A percentile compares a stretch with the other conserved stretches of the same genome.
phyloP scores from a whole-genome alignment of 139 green algal genomes.

The Coelastrella sp. region DNA sequence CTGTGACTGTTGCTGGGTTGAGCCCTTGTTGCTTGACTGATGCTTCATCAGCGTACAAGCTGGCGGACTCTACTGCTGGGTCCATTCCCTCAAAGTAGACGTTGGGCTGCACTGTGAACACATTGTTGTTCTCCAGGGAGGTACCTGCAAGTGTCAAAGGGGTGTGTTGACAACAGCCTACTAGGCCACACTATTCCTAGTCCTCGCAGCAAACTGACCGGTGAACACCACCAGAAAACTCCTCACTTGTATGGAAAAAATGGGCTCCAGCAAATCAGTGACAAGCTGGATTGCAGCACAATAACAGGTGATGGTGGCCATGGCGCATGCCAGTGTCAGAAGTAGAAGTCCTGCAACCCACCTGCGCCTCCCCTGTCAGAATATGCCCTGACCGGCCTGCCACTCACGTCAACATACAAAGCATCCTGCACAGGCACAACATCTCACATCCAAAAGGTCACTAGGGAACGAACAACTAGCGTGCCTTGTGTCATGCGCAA shows the following conservation, averaged over 20 bases:
- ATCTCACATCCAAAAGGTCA: no score
- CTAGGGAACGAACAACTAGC: background rate
- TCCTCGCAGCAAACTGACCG: no score
- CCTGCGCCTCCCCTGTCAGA: conserved; percentile 39
- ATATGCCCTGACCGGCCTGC: background rate
- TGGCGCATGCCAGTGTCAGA: background rate
- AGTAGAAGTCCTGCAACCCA: conserved; percentile 11
- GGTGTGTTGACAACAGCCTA: background rate
- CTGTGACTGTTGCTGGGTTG: conserved; percentile 60
- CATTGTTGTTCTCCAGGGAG: conserved; percentile 95
- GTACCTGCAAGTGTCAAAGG: conserved; percentile 61
- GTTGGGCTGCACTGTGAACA: conserved; percentile 86
- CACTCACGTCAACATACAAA: conserved; percentile 74
- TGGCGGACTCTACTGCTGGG: conserved; percentile 54
- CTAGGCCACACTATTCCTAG: no score
- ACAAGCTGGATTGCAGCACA: no score
- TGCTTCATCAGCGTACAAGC: conserved; percentile 22
- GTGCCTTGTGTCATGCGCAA: background rate
- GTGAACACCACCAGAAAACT: no score
- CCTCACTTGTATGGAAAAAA: no score
- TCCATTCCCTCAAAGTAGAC: conserved; percentile 90
- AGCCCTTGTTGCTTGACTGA: conserved; percentile 32
- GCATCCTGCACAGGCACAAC: conserved; percentile 58
- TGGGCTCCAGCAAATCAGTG: no score
- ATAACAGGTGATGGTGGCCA: background rate